Conservation (phyloP, 371 early-diverging fungal species). For the Syncephalis fuscata region DNA sequence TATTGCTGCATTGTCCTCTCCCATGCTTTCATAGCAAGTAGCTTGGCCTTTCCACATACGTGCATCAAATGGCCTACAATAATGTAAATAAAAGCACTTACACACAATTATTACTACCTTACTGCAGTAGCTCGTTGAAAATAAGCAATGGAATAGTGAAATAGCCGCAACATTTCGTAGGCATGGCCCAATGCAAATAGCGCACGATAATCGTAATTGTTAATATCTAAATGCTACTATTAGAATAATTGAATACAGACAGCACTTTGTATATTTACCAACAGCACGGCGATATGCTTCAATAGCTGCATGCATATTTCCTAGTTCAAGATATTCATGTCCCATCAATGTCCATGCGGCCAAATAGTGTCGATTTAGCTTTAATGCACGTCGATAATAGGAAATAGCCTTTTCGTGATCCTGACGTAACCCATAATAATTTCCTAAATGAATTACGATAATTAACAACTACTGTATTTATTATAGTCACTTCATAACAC, state of each 20-base stretch:
- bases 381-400: conserved; percentile 69
- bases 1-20: conserved; percentile 31
- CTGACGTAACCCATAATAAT: conserved; percentile 68
- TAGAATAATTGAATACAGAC: no score
- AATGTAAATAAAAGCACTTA: no score
- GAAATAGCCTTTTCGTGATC: conserved; percentile 75
- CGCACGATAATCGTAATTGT: conserved; percentile 73
- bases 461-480: no score
- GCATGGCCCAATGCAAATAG: conserved; percentile 90
- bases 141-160: conserved; percentile 70
- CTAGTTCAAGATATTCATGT: conserved; percentile 87
- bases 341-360: conserved; percentile 89
- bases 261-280: conserved; percentile 8
- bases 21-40: conserved; percentile 38
- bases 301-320: conserved; percentile 73
- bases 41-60: conserved; percentile 68
- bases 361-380: conserved; percentile 57
- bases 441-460: no score
- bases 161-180: conserved; percentile 69
- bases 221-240: conserved; percentile 47
- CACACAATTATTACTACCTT: conserved; percentile 13
- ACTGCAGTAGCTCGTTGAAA: conserved; percentile 62
- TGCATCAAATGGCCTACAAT: conserved; percentile 45
- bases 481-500: background rate
- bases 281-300: conserved; percentile 77